These are phyloP conservation scores for Corymbia maculata DNA, from an alignment of 345 rosid genomes.

Conservation along the genomic window DNA sequence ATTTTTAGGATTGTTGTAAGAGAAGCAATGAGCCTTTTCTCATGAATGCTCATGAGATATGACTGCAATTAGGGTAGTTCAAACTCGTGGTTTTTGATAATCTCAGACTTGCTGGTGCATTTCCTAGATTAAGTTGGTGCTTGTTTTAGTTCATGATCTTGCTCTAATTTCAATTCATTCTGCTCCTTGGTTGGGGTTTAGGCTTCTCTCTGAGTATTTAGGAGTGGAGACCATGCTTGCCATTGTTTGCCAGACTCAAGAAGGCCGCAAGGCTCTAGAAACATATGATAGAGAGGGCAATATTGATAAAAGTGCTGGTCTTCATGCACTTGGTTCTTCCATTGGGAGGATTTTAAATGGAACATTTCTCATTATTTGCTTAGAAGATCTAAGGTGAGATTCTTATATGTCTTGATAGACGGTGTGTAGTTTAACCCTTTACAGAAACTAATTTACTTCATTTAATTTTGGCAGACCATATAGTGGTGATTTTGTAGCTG, in stretches of 20 bases:
- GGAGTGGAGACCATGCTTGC: constrained; percentile 78
- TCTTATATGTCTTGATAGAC: not conserved
- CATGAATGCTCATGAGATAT: not conserved
- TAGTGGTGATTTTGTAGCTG: constrained; percentile 52
- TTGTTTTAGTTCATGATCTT: not conserved
- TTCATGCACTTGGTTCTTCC: constrained; percentile 69
- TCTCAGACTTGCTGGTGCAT: not conserved
- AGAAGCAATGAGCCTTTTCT: not conserved
- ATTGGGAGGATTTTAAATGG: constrained; percentile 53
- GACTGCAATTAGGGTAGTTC: not conserved
- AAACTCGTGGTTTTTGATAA: not conserved
- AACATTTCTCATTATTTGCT: constrained; percentile 59
- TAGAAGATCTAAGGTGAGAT: constrained; percentile 65
- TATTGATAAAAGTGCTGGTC: constrained; percentile 48
- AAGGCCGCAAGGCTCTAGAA: constrained; percentile 48
- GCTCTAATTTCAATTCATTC: not conserved
- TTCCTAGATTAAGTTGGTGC: not conserved
- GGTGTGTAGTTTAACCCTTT: not conserved
- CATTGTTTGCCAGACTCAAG: constrained; percentile 56
- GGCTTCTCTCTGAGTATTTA: constrained; percentile 68
- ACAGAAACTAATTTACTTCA: not conserved
- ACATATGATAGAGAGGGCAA: constrained; percentile 38
- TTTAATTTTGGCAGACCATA: constrained; percentile 45
- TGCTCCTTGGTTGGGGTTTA: constrained; percentile 10
- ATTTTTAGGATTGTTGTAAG: not conserved